phyloP scores from a whole-genome alignment of 192 early-diverging fungal species.

The Mortierella alpina region DNA sequence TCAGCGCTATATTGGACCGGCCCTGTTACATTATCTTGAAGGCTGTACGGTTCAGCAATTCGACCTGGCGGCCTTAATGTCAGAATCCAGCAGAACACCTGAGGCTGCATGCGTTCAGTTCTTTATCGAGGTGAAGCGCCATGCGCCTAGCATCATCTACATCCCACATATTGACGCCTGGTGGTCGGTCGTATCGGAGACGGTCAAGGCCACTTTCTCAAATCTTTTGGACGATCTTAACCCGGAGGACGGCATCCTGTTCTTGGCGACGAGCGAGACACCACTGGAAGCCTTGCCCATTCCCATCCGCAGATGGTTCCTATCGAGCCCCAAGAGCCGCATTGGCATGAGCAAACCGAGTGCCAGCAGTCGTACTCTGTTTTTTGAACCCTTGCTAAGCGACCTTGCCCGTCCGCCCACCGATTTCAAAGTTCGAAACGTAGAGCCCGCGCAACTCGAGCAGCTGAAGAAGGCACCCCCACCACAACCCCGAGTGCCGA shows the following conservation, averaged over 20 bases:
- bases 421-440: conserved; percentile 28
- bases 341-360: conserved; percentile 26
- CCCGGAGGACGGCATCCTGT: conserved; percentile 61
- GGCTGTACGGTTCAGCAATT: conserved; percentile 68
- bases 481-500: conserved; percentile 64
- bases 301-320: conserved; percentile 50
- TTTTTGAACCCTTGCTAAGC: conserved; percentile 28
- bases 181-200: conserved; percentile 60
- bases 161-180: conserved; percentile 66
- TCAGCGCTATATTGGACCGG: conserved; percentile 64
- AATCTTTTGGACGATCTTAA: conserved; percentile 62
- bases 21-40: conserved; percentile 66
- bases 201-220: conserved; percentile 57
- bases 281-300: conserved; percentile 47
- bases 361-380: conserved; percentile 9
- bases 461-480: conserved; percentile 60
- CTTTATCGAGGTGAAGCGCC: conserved; percentile 70
- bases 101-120: conserved; percentile 65
- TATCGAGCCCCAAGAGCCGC: conserved; percentile 37
- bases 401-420: conserved; percentile 50
- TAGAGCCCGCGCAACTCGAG: conserved; percentile 9
- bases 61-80: conserved; percentile 61
- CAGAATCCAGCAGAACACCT: conserved; percentile 56
- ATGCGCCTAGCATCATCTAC: conserved; percentile 68
- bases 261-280: conserved; percentile 67